phyloP scores from a whole-genome alignment of 2,329 filamentous ascomycete genomes.

The Hypoxylon sp. region DNA sequence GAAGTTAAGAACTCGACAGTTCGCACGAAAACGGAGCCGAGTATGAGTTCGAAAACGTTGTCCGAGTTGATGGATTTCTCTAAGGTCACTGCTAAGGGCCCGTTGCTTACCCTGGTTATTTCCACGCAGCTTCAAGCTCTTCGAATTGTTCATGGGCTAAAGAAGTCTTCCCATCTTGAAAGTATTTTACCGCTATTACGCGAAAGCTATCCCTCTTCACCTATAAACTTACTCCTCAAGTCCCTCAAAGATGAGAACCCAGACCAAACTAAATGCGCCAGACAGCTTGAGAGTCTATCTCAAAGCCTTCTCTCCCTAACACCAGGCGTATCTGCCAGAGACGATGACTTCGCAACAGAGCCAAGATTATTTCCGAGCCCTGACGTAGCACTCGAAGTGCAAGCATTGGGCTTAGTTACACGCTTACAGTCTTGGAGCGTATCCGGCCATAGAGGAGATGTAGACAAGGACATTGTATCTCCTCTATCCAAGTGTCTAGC shows the following conservation, averaged over 20 bases:
- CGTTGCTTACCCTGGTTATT: constrained; percentile 69
- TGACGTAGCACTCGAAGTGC: constrained; percentile 71
- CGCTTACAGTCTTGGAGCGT: constrained; percentile 77
- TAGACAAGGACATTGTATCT: constrained; percentile 75
- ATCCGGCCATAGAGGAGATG: constrained; percentile 70
- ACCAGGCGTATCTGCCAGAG: constrained; percentile 75
- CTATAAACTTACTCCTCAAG: constrained; percentile 68
- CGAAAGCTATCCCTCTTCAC: constrained; percentile 68
- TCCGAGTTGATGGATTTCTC: constrained; percentile 75
- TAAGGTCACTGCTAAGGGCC: constrained; percentile 58
- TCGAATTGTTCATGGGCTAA: constrained; percentile 72
- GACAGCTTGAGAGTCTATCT: constrained; percentile 76
- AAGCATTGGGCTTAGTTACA: constrained; percentile 72
- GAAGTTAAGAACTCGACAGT: constrained; percentile 55
- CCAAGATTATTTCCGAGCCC: constrained; percentile 70
- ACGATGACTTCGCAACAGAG: constrained; percentile 71
- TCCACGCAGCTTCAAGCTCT: constrained; percentile 76
- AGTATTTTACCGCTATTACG: constrained; percentile 69
- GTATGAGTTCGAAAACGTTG: constrained; percentile 62
- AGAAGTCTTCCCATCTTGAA: constrained; percentile 72
- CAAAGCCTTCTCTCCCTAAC: constrained; percentile 76
- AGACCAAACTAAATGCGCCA: constrained; percentile 70
- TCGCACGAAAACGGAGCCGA: constrained; percentile 51
- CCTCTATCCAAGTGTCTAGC: constrained; percentile 75
- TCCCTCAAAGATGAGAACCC: constrained; percentile 61